Evolutionary conservation across 441 rosid genomes (phyloP), one percentile per base, ranked within the genome.

Genomic region (Adansonia gregorii): DNA sequence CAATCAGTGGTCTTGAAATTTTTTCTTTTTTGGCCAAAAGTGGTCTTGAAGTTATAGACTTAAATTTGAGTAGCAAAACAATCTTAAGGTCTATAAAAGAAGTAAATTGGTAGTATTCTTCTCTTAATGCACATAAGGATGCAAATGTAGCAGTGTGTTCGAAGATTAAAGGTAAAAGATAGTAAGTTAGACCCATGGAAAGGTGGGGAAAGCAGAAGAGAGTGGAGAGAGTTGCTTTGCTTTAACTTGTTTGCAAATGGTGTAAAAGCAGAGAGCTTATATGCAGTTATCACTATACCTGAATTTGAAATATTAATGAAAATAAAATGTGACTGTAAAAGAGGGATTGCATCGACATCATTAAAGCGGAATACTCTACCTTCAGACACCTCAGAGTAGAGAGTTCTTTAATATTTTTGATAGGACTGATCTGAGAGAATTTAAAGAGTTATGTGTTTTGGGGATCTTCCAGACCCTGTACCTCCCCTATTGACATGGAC

Each of bases 311-410:
- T 58, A 3, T 58, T 58, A 35, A 58, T 58, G 31, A 58, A 58
- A 58, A 19, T 8, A 58, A 58, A 58, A 58, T 58, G 63, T 58
- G 63, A 58, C 3, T 24, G 63, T 56, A 56, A n/a, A 55, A 55
- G 31, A 19, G 63, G 31, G 3, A 17, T 8, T 14, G 35, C 10
- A 12, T 17, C 7, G 43, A 60, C 39, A 22, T 60, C n/a, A 10
- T 63, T 31, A 14, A 63, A 27, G 17, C 14, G 67, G n/a, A 63
- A 35, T 31, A 31, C 19, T 27, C 45, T 12, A 63, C 67, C 45
- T 0, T 14, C 45, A 63, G 31, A 14, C 19, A 63, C 45, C 31
- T 58, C 12, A 9, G 63, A 58, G 9, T 58, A 19, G 19, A 52
- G 58, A 52, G 58, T 5, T 15, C 15, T 14, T 51, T 1, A 15